Evolutionary conservation across 768 basidiomycete genomes (phyloP), one percentile per base, ranked within the genome.

Genomic region (Suillus subluteus): DNA sequence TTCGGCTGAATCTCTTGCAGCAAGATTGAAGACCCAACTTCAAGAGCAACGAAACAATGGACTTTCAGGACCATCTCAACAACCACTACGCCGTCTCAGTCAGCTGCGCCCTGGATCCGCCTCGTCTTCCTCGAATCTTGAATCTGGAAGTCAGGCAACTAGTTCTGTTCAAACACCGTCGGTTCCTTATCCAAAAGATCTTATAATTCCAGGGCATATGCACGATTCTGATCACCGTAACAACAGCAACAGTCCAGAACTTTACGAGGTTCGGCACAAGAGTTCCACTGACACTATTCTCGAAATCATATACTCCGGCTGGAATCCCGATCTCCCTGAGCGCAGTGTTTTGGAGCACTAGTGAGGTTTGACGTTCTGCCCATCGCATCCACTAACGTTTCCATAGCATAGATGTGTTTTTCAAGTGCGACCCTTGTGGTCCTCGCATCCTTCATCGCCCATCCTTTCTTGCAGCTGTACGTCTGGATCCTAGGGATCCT

Each of bases 271-370:
- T 55, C 76, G 75, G 59, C 77, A 78, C 62, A 80, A 81, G 67
- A 75, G 79, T 52, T 79, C 76, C 44, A 72, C 84, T 2, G 86
- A 89, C 70, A 82, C 86, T 4, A 82, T 89, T 70, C 82, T 88
- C 78, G 87, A 90, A 58, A 76, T 95, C 48, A 79, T 94, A 15
- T 87, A 88, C 72, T 84, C 87, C 23, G 93, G 94, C 2, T 95
- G 93, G 93, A 91, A 94, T 77, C 85, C 92, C 35, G 93, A 95
- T 72, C 82, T 95, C 15, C 93, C 93, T 52, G 89, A 92, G 69
- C 93, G 91, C 32, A 77, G 84, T 26, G 83, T 87, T 18, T 81
- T 95, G 38, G 85, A 88, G 70, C 91, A 92, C 76, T 92, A 91
- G 92, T 94, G 70, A 66, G 89, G 18, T 12, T 40, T 8, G 59